Conservation (phyloP, 73 alveolate genomes). For the Stentor coeruleus region DNA sequence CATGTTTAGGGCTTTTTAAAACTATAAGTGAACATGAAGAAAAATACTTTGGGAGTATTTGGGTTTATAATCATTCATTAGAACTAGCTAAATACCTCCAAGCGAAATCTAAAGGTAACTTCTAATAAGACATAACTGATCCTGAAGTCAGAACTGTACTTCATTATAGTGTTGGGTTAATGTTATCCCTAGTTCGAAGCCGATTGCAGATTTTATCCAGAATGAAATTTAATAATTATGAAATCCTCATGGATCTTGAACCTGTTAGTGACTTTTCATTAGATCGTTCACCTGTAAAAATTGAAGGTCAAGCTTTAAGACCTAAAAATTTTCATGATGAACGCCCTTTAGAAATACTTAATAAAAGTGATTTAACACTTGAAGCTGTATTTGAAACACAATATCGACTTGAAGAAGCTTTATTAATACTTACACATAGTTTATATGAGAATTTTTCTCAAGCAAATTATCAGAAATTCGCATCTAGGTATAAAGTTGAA, state of each 20-base stretch:
- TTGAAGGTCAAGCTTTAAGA: not conserved
- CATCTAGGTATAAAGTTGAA: not conserved
- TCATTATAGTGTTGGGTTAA: conserved; percentile 4
- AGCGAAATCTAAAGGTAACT: not conserved
- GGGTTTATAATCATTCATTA: not conserved
- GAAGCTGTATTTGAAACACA: not conserved
- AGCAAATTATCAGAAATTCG: not conserved
- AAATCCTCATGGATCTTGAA: not conserved
- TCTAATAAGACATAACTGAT: not conserved
- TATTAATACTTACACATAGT: not conserved
- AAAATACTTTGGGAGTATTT: not conserved
- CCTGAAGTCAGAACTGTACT: not conserved
- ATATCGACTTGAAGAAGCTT: not conserved
- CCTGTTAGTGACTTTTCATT: not conserved
- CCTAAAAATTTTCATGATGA: not conserved
- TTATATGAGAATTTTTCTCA: not conserved
- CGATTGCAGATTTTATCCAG: not conserved
- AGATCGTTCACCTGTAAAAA: not conserved
- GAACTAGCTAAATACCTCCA: not conserved
- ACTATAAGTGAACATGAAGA: not conserved
- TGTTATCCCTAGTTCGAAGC: not conserved
- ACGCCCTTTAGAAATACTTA: not conserved
- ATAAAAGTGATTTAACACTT: not conserved
- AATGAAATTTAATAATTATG: not conserved
- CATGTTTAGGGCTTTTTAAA: not conserved